Conservation (phyloP, 345 rosid genomes). For the Trapa incisa region DNA sequence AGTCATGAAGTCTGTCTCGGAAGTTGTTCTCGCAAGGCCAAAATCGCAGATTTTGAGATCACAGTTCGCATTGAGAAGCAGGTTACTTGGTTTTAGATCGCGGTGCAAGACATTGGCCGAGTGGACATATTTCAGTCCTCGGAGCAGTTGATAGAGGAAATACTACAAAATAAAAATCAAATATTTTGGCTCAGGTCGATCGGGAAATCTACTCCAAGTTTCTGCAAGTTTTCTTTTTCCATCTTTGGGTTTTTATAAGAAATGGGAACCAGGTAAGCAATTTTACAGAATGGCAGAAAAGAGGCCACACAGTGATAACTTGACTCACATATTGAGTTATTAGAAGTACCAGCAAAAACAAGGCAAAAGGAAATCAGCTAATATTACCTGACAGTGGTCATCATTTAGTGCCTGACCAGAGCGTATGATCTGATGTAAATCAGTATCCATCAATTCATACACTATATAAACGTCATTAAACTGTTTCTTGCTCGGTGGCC, state of each 20-base stretch:
- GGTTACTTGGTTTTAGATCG: conserved; percentile 79
- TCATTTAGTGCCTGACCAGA: conserved; percentile 68
- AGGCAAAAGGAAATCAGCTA: neutral
- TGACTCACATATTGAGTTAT: neutral
- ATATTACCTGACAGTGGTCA: conserved; percentile 76
- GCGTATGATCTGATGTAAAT: conserved; percentile 75
- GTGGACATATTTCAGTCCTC: conserved; percentile 57
- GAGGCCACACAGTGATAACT: neutral
- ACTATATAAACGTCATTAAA: conserved; percentile 88
- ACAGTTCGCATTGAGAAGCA: conserved; percentile 42
- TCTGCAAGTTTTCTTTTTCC: neutral
- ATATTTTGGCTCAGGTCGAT: neutral
- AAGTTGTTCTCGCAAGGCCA: conserved; percentile 80
- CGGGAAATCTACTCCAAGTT: neutral
- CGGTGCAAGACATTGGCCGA: conserved; percentile 74
- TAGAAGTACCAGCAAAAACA: neutral
- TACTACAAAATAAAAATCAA: conserved; percentile 28
- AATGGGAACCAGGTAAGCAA: neutral
- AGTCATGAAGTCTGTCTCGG: conserved; percentile 86
- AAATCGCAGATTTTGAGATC: conserved; percentile 64
- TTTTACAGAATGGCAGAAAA: neutral
- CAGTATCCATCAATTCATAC: conserved; percentile 85
- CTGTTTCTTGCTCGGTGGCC: conserved; percentile 49
- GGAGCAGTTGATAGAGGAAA: conserved; percentile 69
- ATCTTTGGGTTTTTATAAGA: neutral